A percentile compares a stretch with the other conserved stretches of the same genome.
Evolutionary conservation across 2,329 filamentous ascomycete species (phyloP).

Genomic region (Lasiodiplodia sp.): DNA sequence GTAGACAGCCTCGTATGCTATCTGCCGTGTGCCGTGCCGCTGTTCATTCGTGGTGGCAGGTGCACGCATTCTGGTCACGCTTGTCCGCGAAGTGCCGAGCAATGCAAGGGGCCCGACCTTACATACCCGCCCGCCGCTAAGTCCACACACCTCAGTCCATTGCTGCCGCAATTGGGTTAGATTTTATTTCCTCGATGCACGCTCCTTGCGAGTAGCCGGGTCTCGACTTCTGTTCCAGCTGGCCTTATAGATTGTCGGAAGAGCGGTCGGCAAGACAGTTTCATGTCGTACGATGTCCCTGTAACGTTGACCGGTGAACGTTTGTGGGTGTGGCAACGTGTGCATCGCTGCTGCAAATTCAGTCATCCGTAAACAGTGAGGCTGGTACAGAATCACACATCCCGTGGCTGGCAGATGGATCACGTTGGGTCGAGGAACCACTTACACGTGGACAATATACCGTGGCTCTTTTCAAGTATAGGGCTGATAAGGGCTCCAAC

Average conservation of each 20-base stretch:
- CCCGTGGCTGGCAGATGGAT: no score
- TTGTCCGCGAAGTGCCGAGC: neutral
- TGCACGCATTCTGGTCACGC: slow-evolving; percentile 1
- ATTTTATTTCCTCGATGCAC: neutral
- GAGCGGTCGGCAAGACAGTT: neutral
- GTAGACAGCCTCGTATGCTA: neutral
- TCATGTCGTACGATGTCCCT: neutral
- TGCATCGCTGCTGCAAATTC: neutral
- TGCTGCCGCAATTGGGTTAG: neutral
- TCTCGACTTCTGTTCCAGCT: neutral
- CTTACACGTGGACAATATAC: neutral
- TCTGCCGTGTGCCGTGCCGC: neutral
- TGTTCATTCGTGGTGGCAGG: neutral
- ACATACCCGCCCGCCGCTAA: neutral
- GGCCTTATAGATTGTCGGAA: neutral
- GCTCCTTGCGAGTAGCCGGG: neutral
- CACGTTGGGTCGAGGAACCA: neutral
- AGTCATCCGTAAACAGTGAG: neutral
- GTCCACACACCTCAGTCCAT: neutral
- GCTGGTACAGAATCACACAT: no score
- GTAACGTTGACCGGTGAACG: neutral
- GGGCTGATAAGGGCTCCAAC: neutral
- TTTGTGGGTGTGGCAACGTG: neutral
- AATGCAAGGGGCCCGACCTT: slow-evolving; percentile 11
- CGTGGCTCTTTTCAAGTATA: neutral